Evolutionary conservation across 768 basidiomycete genomes (phyloP).

Genomic region (Thelephora ganbajun): DNA sequence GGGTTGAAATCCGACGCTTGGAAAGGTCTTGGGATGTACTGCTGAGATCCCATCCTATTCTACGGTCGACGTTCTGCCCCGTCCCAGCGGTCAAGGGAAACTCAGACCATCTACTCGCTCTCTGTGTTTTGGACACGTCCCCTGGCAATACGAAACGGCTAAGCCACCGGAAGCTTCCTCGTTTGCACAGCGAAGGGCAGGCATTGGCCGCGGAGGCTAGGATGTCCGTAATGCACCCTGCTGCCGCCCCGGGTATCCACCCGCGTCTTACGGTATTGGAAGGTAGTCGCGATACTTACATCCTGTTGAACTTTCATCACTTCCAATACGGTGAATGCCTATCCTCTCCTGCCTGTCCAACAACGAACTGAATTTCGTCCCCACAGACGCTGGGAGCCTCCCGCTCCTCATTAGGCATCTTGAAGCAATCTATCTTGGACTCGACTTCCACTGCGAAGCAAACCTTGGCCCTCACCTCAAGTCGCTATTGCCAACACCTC

Average conservation of each 20-base stretch:
- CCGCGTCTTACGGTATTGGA: constrained; percentile 4
- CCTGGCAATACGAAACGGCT: constrained; percentile 4
- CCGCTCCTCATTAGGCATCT: constrained; percentile 26
- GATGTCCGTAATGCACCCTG: constrained; percentile 10
- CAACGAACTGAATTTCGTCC: no score
- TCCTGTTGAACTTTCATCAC: constrained; percentile 27
- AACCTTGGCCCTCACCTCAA: background rate
- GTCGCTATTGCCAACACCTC: background rate
- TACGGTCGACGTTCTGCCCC: constrained; percentile 26
- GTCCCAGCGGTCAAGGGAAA: constrained; percentile 9
- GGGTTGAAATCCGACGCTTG: constrained; percentile 18
- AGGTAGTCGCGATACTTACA: constrained; percentile 5
- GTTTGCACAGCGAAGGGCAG: constrained; percentile 10
- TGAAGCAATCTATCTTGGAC: constrained; percentile 19
- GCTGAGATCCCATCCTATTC: constrained; percentile 21
- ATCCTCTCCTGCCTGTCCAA: no score
- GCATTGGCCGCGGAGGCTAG: constrained; percentile 10
- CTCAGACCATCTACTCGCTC: constrained; percentile 12
- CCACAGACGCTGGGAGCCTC: constrained; percentile 29
- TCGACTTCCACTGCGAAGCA: constrained; percentile 4
- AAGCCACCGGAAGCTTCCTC: background rate
- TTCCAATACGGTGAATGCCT: constrained; percentile 23
- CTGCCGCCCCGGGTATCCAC: constrained; percentile 13
- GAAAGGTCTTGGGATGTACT: constrained; percentile 24
- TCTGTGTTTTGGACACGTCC: constrained; percentile 12